Percentiles rank a stretch among this genome's conserved stretches.
Evolutionary conservation across 805 yeast genomes (phyloP).

Genomic region (Yarrowia sp.): DNA sequence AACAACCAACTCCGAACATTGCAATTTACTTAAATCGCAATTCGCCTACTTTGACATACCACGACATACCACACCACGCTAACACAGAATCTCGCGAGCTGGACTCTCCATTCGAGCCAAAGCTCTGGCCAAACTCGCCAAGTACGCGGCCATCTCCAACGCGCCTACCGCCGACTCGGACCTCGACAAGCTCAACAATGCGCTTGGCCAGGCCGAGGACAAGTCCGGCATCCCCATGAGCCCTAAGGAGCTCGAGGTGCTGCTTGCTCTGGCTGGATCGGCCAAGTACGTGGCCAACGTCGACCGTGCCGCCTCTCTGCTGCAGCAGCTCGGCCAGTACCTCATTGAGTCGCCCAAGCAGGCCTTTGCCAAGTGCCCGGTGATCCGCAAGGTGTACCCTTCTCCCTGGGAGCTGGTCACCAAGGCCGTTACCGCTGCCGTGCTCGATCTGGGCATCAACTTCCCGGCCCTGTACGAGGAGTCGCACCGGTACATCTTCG

Average conservation of each 20-base stretch:
- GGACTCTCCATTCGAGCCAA: conserved; percentile 39
- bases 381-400: conserved; percentile 36
- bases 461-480: conserved; percentile 38
- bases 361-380: conserved; percentile 39
- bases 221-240: conserved; percentile 33
- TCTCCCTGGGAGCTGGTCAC: conserved; percentile 48
- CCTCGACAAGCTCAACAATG: conserved; percentile 32
- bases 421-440: conserved; percentile 40
- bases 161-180: conserved; percentile 29
- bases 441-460: conserved; percentile 36
- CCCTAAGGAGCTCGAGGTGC: conserved; percentile 48
- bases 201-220: conserved; percentile 35
- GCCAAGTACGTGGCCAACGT: conserved; percentile 41
- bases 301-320: conserved; percentile 45
- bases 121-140: conserved; percentile 43
- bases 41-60: background rate
- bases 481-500: conserved; percentile 28
- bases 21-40: background rate
- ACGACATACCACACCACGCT: background rate
- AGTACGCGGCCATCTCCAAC: conserved; percentile 35
- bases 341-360: conserved; percentile 48
- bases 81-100: conserved; percentile 40
- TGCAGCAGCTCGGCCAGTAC: conserved; percentile 48
- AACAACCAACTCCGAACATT: no score
- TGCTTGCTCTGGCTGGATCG: conserved; percentile 55